A percentile compares a stretch with the other conserved stretches of the same genome.
Conservation (phyloP, 345 rosid genomes). For the Rhizophora apiculata region DNA sequence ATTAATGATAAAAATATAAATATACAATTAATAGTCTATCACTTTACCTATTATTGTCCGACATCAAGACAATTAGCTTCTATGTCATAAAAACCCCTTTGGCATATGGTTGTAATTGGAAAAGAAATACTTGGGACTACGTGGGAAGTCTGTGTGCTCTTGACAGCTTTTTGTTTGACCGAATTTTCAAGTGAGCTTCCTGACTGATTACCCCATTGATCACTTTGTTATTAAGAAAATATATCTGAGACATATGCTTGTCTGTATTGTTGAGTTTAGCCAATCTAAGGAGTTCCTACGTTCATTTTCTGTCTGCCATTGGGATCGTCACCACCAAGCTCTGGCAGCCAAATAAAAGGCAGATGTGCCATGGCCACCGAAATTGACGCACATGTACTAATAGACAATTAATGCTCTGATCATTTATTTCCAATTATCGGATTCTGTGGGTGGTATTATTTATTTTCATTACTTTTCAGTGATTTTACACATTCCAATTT, state of each 20-base stretch:
- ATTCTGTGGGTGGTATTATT: too few relatives aligned
- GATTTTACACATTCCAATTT: too few relatives aligned
- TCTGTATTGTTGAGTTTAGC: not conserved
- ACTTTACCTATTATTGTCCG: too few relatives aligned
- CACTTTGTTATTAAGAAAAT: not conserved
- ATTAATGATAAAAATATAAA: too few relatives aligned
- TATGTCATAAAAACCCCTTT: too few relatives aligned
- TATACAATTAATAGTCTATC: too few relatives aligned
- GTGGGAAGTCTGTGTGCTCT: constrained; percentile 1
- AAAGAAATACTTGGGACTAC: constrained; percentile 9
- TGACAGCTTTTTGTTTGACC: constrained; percentile 13
- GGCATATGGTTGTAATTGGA: too few relatives aligned
- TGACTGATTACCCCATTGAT: not conserved
- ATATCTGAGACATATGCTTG: not conserved
- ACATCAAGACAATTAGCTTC: too few relatives aligned
- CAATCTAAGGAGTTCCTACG: not conserved
- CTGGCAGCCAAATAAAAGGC: not conserved
- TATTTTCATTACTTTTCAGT: too few relatives aligned
- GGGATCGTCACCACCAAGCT: not conserved
- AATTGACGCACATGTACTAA: not conserved
- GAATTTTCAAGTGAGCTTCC: constrained; percentile 7
- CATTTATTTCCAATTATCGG: too few relatives aligned
- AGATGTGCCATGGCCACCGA: not conserved
- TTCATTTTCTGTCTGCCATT: not conserved
- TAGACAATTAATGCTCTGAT: too few relatives aligned